Evolutionary conservation across 352 stramenopile species (phyloP).

Genomic region (Globisporangium polare): DNA sequence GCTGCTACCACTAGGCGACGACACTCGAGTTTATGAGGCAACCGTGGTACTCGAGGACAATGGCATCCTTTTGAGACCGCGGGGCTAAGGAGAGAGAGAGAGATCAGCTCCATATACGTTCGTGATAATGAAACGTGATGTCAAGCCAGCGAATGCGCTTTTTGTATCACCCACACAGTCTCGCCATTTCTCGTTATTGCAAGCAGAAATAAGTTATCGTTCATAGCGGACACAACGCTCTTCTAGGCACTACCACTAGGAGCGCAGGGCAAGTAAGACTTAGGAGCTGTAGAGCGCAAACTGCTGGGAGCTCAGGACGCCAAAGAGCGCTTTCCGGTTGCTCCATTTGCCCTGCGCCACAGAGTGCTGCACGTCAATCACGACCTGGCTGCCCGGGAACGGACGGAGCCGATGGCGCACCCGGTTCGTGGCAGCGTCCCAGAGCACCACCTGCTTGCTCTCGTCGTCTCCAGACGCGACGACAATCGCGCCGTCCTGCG

Average conservation of each 20-base stretch:
- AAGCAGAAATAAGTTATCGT: constrained; percentile 1
- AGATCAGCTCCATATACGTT: neutral
- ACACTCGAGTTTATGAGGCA: neutral
- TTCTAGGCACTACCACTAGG: too few relatives aligned
- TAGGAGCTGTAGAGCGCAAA: constrained; percentile 23
- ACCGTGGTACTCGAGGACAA: neutral
- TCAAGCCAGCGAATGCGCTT: neutral
- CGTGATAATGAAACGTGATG: neutral
- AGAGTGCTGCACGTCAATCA: constrained; percentile 30
- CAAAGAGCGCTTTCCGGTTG: constrained; percentile 26
- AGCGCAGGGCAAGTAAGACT: too few relatives aligned
- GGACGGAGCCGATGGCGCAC: constrained; percentile 13
- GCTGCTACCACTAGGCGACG: constrained; percentile 18
- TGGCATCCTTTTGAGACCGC: neutral
- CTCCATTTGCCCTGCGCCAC: constrained; percentile 26
- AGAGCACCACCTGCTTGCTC: constrained; percentile 20
- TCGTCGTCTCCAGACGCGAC: constrained; percentile 26
- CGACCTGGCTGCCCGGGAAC: constrained; percentile 5
- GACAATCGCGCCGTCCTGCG: neutral
- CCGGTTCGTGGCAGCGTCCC: constrained; percentile 18
- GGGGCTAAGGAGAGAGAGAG: neutral
- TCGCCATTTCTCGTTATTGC: neutral
- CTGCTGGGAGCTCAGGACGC: constrained; percentile 26
- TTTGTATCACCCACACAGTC: neutral
- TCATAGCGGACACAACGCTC: neutral